Percentiles rank a stretch among this genome's conserved stretches.
Conservation (phyloP, 495 filamentous ascomycete species). For the Cairneyella variabilis region DNA sequence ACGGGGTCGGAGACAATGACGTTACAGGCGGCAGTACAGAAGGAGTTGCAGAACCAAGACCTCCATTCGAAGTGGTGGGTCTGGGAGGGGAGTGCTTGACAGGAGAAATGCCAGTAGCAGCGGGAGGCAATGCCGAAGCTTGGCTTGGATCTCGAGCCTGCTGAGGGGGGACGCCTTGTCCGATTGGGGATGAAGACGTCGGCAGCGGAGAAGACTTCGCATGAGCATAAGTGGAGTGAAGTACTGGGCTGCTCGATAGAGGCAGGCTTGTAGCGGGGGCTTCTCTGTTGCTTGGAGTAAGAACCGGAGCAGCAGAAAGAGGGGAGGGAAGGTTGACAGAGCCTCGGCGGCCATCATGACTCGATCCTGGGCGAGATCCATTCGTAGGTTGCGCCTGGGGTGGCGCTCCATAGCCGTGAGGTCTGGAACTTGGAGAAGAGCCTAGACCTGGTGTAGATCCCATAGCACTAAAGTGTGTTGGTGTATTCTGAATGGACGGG, state of each 20-base stretch:
- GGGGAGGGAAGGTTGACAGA: constrained; percentile 18
- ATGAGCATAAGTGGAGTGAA: constrained; percentile 2
- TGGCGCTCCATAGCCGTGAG: not conserved
- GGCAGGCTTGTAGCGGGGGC: constrained; percentile 1
- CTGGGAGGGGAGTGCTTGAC: constrained; percentile 61
- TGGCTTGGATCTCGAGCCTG: constrained; percentile 11
- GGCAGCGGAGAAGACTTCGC: constrained; percentile 2
- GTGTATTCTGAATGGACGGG: not conserved
- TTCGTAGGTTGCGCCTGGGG: not conserved
- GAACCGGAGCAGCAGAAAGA: constrained; percentile 16
- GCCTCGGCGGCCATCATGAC: constrained; percentile 5
- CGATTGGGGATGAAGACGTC: not conserved
- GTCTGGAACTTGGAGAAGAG: constrained; percentile 4
- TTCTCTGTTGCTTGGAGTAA: constrained; percentile 15
- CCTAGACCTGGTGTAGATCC: constrained; percentile 5
- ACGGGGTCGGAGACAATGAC: constrained; percentile 49
- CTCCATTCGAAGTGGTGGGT: constrained; percentile 21
- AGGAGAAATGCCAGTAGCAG: constrained; percentile 66
- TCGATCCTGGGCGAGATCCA: constrained; percentile 7
- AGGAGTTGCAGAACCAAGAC: constrained; percentile 27
- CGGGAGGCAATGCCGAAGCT: constrained; percentile 43
- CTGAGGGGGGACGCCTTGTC: not conserved
- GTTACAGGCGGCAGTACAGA: constrained; percentile 48
- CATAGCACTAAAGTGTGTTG: not conserved
- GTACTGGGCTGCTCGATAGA: constrained; percentile 11